These are phyloP conservation scores for Diaporthe caulivora DNA, from an alignment of 2,329 filamentous ascomycete species.

Conservation along the genomic window DNA sequence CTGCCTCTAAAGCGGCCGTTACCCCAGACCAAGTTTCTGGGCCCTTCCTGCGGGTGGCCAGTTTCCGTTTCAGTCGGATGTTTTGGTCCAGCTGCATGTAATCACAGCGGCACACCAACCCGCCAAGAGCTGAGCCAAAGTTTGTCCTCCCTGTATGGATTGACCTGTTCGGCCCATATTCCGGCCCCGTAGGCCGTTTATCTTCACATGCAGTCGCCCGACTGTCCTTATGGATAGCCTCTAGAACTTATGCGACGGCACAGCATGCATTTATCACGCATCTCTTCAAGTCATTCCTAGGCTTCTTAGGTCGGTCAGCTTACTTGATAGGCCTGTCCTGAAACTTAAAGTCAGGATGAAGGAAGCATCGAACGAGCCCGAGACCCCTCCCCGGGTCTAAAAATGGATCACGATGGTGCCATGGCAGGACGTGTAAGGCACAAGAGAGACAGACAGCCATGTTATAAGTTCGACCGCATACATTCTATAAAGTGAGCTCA, in stretches of 20 bases:
- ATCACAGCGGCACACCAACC: not conserved
- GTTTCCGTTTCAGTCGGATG: not conserved
- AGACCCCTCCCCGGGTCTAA: not conserved
- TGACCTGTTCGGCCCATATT: not conserved
- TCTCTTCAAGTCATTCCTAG: not conserved
- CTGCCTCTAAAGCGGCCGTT: not conserved
- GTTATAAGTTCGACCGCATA: not conserved
- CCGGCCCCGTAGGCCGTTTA: not conserved
- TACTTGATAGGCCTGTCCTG: not conserved
- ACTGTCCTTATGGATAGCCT: not conserved
- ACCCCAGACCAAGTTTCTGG: not conserved
- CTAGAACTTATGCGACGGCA: not conserved
- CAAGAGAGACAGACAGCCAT: not conserved
- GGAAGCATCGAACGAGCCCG: not conserved
- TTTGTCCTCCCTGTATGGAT: not conserved
- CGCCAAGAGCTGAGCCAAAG: not conserved
- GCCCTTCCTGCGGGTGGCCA: not conserved
- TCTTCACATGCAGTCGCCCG: not conserved
- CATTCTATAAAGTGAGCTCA: not conserved
- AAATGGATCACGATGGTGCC: not conserved
- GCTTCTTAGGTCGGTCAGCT: not conserved
- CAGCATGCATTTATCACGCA: not conserved
- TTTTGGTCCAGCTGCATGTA: not conserved
- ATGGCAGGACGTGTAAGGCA: not conserved
- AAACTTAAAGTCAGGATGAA: not conserved